Evolutionary conservation across 106 monocot genomes (phyloP).

Genomic region (Xerophyta viscosa): DNA sequence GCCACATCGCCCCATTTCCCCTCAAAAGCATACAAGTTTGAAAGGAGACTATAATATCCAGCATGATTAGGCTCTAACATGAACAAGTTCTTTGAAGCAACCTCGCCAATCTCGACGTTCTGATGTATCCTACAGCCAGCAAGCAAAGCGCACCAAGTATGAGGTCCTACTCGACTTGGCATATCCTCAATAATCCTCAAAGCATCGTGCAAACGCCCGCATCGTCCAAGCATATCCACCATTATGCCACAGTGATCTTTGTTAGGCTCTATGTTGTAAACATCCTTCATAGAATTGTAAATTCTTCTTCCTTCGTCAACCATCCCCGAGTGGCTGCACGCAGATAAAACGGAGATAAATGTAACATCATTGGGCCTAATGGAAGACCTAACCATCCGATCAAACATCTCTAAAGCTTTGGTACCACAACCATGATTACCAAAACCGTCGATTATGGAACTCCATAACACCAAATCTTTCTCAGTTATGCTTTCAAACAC

Average conservation of each 20-base stretch:
- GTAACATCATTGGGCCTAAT: slow-evolving; percentile 41
- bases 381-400: slow-evolving; percentile 35
- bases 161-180: slow-evolving; percentile 10
- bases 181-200: slow-evolving; percentile 31
- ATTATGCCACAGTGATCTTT: slow-evolving; percentile 35
- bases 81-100: slow-evolving; percentile 39
- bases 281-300: slow-evolving; percentile 33
- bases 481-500: slow-evolving; percentile 28
- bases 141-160: slow-evolving; percentile 59
- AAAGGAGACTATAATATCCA: slow-evolving; percentile 39
- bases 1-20: slow-evolving; percentile 36
- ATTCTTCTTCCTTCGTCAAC: slow-evolving; percentile 33
- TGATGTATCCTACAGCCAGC: slow-evolving; percentile 45
- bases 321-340: slow-evolving; percentile 59
- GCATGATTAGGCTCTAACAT: slow-evolving; percentile 26
- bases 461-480: slow-evolving; percentile 64
- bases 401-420: slow-evolving; percentile 28
- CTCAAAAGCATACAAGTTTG: slow-evolving; percentile 43
- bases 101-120: slow-evolving; percentile 29
- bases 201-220: slow-evolving; percentile 46
- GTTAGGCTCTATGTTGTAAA: slow-evolving; percentile 35
- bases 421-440: slow-evolving; percentile 46
- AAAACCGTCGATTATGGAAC: slow-evolving; percentile 51
- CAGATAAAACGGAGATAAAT: slow-evolving; percentile 48
- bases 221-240: slow-evolving; percentile 54